Evolutionary conservation across 768 basidiomycete species (phyloP), one percentile per base, ranked within the genome.

Genomic region (Pleurotus salmoneostramineus): DNA sequence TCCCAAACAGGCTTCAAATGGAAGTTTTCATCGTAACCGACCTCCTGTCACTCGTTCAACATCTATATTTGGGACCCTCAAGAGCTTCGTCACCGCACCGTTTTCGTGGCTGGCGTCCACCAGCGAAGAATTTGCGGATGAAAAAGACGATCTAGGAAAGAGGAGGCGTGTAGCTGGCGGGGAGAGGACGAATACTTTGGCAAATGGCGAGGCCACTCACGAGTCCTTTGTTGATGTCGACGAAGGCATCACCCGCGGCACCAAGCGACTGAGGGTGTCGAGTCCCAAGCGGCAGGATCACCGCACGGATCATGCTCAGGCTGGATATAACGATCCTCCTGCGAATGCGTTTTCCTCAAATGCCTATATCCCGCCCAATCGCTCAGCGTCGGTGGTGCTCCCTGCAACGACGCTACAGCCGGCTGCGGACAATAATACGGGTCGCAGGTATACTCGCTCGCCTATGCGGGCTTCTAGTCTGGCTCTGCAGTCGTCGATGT

Each of bases 71-170:
- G 83, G 83, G 50, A 69, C 84, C 48, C 79, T 88, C 70, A 87
- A 81, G 76, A 82, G 77, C 72, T 72, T 87, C 67, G 85, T 88
- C 60, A 80, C 84, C 34, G 83, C 84, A 15, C 84, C 86, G 46
- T 74, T 88, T 50, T 76, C 80, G 72, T 83, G 87, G 71, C 77
- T 80, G 62, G 69, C 75, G 62, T 68, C 74, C 60, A 75, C 76
- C 60, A 81, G 81, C 66, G 80, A 81, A 61, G 73, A 72, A 57
- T 77, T 78, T 52, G 52, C 62, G 61, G 75, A 75, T 60, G 72
- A 77, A 46, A 77, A 74, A 62, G 78, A 79, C 65, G 66, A 73
- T 58, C 76, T 71, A 42, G 83, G 83, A 61, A 86, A 87, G 67
- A 81, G 85, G 61, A 76, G 84, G 64, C 74, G 83, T 33, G 63